Evolutionary conservation across 108 stramenopile species (phyloP).

Genomic region (Pseudonitzschia delicatissima): DNA sequence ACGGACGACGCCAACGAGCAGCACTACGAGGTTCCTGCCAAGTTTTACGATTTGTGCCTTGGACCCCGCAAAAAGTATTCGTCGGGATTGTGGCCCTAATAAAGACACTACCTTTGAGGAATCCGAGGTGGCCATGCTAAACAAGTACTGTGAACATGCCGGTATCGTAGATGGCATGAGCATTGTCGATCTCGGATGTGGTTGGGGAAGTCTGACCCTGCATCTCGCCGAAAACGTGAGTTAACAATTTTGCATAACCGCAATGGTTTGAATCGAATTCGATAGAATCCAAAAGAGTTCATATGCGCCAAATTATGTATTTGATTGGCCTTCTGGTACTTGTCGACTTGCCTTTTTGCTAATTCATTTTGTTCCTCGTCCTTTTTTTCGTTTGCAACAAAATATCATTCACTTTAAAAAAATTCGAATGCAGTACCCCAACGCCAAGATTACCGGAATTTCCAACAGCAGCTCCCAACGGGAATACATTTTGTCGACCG

Average conservation of each 20-base stretch:
- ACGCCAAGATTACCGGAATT: conserved; percentile 73
- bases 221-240: conserved; percentile 43
- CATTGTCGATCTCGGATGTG: conserved; percentile 75
- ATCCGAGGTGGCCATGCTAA: conserved; percentile 86
- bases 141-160: conserved; percentile 84
- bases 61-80: conserved; percentile 94
- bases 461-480: conserved; percentile 86
- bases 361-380: background rate
- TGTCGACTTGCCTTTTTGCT: background rate
- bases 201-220: conserved; percentile 96
- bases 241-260: background rate
- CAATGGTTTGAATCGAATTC: no score
- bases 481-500: conserved; percentile 81
- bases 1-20: conserved; percentile 91
- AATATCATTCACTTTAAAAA: background rate
- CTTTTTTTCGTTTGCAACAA: background rate
- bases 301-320: background rate
- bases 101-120: conserved; percentile 55
- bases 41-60: conserved; percentile 84
- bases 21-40: conserved; percentile 96
- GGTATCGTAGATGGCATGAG: conserved; percentile 84
- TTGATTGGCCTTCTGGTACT: no score
- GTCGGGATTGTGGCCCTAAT: conserved; percentile 67
- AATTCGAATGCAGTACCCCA: conserved; percentile 47
- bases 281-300: no score